A percentile compares a stretch with the other conserved stretches of the same genome.
phyloP scores from a whole-genome alignment of 371 early-diverging fungal genomes.

The Lichtheimia hyalospora region DNA sequence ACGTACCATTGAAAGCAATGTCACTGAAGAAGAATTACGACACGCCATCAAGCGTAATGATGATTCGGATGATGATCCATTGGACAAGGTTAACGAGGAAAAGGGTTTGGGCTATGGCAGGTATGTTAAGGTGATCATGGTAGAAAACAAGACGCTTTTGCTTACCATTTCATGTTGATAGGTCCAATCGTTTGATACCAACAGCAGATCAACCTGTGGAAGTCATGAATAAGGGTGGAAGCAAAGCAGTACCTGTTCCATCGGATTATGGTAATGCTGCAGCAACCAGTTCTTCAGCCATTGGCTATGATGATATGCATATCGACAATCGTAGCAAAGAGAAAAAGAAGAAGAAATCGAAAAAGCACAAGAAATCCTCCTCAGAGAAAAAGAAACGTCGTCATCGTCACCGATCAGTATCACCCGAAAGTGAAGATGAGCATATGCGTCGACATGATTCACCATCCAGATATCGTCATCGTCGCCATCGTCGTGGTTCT shows the following conservation, averaged over 20 bases:
- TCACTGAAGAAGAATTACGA: constrained; percentile 61
- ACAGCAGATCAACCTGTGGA: constrained; percentile 19
- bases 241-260: background rate
- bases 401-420: constrained; percentile 13
- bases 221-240: constrained; percentile 19
- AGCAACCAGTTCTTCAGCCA: background rate
- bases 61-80: constrained; percentile 41
- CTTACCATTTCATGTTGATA: background rate
- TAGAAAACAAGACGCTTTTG: background rate
- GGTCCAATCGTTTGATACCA: constrained; percentile 28
- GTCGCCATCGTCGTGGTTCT: background rate
- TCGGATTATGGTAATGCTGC: background rate
- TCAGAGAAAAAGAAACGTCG: constrained; percentile 27
- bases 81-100: constrained; percentile 28
- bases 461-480: background rate
- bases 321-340: constrained; percentile 28
- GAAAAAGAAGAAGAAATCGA: constrained; percentile 38
- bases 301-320: constrained; percentile 17
- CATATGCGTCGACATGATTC: constrained; percentile 4
- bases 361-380: constrained; percentile 36
- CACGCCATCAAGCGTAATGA: constrained; percentile 49
- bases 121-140: constrained; percentile 12
- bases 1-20: constrained; percentile 49
- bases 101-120: constrained; percentile 70
- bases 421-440: background rate